These are phyloP conservation scores for Testicularia cyperi DNA, from an alignment of 1,284 basidiomycete species.

Conservation along the genomic window DNA sequence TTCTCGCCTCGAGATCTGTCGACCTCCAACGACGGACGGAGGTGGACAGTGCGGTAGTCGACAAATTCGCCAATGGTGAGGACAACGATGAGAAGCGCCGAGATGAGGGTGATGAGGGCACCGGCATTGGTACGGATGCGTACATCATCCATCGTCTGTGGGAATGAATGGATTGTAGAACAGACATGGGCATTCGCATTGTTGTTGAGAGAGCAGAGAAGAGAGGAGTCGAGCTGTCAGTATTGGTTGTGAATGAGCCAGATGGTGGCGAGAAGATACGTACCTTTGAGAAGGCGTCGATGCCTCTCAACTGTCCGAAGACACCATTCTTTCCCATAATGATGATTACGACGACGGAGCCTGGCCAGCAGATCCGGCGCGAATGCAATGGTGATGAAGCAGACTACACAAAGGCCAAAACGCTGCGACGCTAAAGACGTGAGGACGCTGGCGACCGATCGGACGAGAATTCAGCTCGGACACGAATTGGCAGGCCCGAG, in stretches of 20 bases:
- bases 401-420: too few species aligned
- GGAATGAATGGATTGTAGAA: too few species aligned
- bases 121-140: slow-evolving; percentile 58
- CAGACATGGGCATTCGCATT: background rate
- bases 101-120: slow-evolving; percentile 75
- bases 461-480: too few species aligned
- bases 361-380: too few species aligned
- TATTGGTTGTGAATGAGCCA: background rate
- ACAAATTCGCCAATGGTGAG: slow-evolving; percentile 91
- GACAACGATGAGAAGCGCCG: slow-evolving; percentile 84
- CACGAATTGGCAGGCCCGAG: too few species aligned
- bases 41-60: slow-evolving; percentile 82
- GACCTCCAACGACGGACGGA: slow-evolving; percentile 61
- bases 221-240: background rate
- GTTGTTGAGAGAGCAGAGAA: background rate
- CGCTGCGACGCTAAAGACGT: too few species aligned
- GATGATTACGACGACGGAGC: too few species aligned
- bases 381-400: too few species aligned
- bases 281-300: slow-evolving; percentile 98
- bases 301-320: slow-evolving; percentile 60
- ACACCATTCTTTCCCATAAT: slow-evolving; percentile 49
- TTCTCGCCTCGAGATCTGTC: slow-evolving; percentile 93
- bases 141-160: slow-evolving; percentile 58
- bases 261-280: slow-evolving; percentile 20
- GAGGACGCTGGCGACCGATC: too few species aligned